Conservation (phyloP, 352 stramenopile species). For the Elongisporangium senticosum region DNA sequence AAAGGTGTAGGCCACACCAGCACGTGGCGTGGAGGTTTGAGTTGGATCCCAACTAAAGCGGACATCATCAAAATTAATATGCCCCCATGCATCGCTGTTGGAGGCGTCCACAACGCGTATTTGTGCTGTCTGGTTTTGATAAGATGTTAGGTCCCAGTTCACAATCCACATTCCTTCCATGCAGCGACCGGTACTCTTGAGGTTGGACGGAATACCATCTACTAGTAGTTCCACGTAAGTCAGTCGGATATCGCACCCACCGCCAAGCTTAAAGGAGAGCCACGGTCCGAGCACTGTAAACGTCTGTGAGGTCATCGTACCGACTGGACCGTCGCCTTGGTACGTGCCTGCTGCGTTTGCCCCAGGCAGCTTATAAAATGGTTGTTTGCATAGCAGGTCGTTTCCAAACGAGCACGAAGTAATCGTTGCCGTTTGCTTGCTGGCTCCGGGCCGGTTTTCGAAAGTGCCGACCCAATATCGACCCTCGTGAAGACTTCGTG, state of each 20-base stretch:
- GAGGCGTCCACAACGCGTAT: conserved; percentile 93
- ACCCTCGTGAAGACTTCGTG: conserved; percentile 63
- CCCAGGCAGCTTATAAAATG: conserved; percentile 78
- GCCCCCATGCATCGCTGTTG: conserved; percentile 84
- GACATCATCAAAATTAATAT: conserved; percentile 97
- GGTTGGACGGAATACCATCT: conserved; percentile 80
- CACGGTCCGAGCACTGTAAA: conserved; percentile 88
- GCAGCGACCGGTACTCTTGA: conserved; percentile 86
- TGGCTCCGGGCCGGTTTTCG: conserved; percentile 82
- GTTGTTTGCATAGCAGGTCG: conserved; percentile 45
- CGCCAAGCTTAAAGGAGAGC: conserved; percentile 93
- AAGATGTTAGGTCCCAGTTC: conserved; percentile 85
- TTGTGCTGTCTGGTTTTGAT: conserved; percentile 75
- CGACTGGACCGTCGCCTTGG: conserved; percentile 88
- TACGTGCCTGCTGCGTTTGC: conserved; percentile 53
- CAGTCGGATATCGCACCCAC: conserved; percentile 89
- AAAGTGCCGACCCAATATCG: conserved; percentile 95
- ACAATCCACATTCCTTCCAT: conserved; percentile 86
- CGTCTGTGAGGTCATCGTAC: conserved; percentile 91
- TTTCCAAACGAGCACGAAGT: conserved; percentile 64
- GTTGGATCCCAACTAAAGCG: conserved; percentile 88
- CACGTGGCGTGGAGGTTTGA: conserved; percentile 54
- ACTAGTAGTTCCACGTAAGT: conserved; percentile 94
- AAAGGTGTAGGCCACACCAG: conserved; percentile 79
- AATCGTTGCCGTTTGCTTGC: conserved; percentile 38